These are phyloP conservation scores for Fusarium longipes DNA, from an alignment of 2,329 filamentous ascomycete species.

Conservation along the genomic window DNA sequence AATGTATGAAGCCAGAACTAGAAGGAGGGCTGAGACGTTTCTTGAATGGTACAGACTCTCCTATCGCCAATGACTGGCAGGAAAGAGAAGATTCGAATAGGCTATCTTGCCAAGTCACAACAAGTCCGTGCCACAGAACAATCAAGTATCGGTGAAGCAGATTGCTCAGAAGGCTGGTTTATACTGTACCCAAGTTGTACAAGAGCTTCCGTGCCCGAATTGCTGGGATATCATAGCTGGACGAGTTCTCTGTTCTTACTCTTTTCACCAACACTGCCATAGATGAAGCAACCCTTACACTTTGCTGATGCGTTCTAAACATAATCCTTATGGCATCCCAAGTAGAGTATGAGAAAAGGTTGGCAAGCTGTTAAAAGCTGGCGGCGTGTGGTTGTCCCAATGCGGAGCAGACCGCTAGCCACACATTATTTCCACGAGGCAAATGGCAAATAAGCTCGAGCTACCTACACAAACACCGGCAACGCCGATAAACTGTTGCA, in stretches of 20 bases:
- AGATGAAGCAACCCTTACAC: neutral
- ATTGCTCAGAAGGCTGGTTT: neutral
- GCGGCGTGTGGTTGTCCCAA: constrained; percentile 1
- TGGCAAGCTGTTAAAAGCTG: neutral
- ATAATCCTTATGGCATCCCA: neutral
- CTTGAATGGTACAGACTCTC: neutral
- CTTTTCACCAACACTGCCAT: neutral
- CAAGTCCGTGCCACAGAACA: constrained; percentile 3
- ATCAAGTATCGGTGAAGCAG: constrained; percentile 2
- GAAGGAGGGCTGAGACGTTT: neutral
- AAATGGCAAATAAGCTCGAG: constrained; percentile 11
- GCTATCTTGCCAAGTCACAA: constrained; percentile 3
- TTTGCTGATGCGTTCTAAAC: neutral
- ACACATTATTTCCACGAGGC: neutral
- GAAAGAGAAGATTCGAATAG: constrained; percentile 3
- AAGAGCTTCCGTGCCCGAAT: neutral
- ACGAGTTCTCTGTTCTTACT: neutral
- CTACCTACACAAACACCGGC: constrained; percentile 22
- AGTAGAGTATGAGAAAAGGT: neutral
- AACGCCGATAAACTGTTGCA: constrained; percentile 11
- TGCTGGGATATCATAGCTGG: neutral
- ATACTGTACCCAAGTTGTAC: neutral
- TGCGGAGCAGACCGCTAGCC: constrained; percentile 7
- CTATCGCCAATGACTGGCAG: constrained; percentile 1
- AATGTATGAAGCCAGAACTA: neutral